These are phyloP conservation scores for Claviceps digitariae DNA, from an alignment of 2,329 filamentous ascomycete genomes.

Conservation along the genomic window DNA sequence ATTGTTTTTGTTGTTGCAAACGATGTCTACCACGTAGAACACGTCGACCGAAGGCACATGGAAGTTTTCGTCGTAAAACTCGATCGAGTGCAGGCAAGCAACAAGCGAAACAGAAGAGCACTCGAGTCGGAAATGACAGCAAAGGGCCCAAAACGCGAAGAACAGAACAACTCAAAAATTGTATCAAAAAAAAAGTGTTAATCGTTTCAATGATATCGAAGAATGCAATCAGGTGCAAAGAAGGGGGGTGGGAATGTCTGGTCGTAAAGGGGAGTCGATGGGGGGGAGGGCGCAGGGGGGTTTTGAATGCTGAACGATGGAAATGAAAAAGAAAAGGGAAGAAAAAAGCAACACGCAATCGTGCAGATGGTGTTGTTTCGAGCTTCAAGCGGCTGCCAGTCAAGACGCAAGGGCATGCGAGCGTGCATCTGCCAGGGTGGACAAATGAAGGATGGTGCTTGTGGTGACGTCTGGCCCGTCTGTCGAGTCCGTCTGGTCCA, in stretches of 20 bases:
- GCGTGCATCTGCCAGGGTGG: neutral
- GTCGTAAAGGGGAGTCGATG: neutral
- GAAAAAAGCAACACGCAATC: neutral
- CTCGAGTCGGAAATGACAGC: neutral
- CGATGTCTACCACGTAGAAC: neutral
- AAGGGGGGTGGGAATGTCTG: neutral
- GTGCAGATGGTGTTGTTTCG: neutral
- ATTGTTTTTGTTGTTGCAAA: too few relatives aligned
- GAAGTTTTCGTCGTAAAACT: neutral
- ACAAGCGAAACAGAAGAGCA: neutral
- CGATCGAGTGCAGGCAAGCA: neutral
- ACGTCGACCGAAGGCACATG: neutral
- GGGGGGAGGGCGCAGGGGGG: neutral
- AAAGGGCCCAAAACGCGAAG: neutral
- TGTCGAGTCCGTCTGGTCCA: too few relatives aligned
- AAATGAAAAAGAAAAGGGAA: neutral
- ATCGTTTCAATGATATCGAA: conserved; percentile 5
- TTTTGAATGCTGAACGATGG: neutral
- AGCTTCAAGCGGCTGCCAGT: neutral
- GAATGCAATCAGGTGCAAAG: conserved; percentile 3
- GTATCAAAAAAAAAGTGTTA: conserved; percentile 5
- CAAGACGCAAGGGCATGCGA: neutral
- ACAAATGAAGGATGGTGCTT: neutral
- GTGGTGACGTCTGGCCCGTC: conserved; percentile 2
- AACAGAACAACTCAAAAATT: neutral